phyloP scores from a whole-genome alignment of 139 green algal genomes.

The Helicosporidium sp. region DNA sequence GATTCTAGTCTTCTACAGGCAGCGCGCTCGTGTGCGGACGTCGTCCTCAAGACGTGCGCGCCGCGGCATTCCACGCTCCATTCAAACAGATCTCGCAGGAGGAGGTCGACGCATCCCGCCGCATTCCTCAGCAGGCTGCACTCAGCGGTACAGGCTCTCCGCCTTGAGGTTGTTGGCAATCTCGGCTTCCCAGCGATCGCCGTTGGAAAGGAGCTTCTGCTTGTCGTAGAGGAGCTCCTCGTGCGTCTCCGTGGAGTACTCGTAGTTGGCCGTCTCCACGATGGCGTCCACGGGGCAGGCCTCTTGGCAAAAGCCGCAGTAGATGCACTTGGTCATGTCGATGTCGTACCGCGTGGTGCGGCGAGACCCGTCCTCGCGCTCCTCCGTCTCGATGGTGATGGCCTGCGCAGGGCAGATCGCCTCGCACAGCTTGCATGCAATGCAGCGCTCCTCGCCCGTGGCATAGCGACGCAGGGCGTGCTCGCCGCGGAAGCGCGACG shows the following conservation, averaged over 20 bases:
- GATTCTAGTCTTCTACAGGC: too few species aligned
- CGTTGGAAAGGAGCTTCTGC: constrained; percentile 96
- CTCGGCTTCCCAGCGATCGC: constrained; percentile 93
- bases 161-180: constrained; percentile 75
- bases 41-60: too few species aligned
- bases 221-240: constrained; percentile 99
- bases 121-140: background rate
- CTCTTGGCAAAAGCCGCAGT: constrained; percentile 82
- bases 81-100: too few species aligned
- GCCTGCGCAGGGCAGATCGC: constrained; percentile 69
- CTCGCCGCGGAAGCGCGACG: constrained; percentile 91
- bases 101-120: too few species aligned
- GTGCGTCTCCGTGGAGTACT: constrained; percentile 88
- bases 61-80: too few species aligned
- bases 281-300: constrained; percentile 97
- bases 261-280: constrained; percentile 96
- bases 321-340: constrained; percentile 96
- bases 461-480: constrained; percentile 88
- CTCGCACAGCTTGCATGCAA: constrained; percentile 99
- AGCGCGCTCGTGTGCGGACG: too few species aligned
- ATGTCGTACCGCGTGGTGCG: constrained; percentile 74
- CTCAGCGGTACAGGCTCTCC: constrained; percentile 58
- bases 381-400: constrained; percentile 98
- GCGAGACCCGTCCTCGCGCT: constrained; percentile 81
- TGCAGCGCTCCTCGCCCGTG: constrained; percentile 96